These are phyloP conservation scores for Dioscorea cayenensis DNA, from an alignment of 116 monocot species.

Conservation along the genomic window DNA sequence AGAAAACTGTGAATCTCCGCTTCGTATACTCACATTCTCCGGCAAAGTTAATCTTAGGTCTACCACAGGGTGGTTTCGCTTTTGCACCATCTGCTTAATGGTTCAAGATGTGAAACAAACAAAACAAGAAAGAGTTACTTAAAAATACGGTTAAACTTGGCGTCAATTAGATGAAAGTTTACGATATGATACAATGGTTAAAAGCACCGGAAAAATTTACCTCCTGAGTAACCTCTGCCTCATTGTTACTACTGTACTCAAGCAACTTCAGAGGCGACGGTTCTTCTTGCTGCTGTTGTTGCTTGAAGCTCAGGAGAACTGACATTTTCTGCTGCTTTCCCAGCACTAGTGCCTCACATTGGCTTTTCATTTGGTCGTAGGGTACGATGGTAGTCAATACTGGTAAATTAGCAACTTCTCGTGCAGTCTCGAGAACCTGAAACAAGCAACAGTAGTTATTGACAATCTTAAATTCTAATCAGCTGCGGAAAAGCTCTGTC, in stretches of 20 bases:
- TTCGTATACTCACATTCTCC: slow-evolving; percentile 1
- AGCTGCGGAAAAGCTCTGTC: too few species aligned
- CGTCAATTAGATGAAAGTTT: not conserved
- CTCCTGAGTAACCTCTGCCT: slow-evolving; percentile 16
- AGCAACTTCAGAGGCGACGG: slow-evolving; percentile 5
- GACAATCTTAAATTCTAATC: too few species aligned
- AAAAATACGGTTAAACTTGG: not conserved
- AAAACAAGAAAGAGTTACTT: not conserved
- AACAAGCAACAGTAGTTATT: not conserved
- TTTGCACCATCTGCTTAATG: slow-evolving; percentile 14
- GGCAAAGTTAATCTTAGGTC: slow-evolving; percentile 10
- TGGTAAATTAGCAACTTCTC: slow-evolving; percentile 46
- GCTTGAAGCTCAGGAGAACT: slow-evolving; percentile 73
- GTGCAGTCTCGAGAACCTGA: slow-evolving; percentile 80
- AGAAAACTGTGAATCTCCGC: slow-evolving; percentile 16
- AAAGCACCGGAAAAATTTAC: slow-evolving; percentile 22
- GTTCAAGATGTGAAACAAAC: not conserved
- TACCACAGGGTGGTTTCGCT: slow-evolving; percentile 1
- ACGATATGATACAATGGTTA: not conserved
- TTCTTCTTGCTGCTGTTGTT: slow-evolving; percentile 26
- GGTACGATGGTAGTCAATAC: slow-evolving; percentile 45
- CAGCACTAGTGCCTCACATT: slow-evolving; percentile 84
- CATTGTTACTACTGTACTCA: slow-evolving; percentile 13
- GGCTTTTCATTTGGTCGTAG: slow-evolving; percentile 91
- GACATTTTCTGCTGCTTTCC: slow-evolving; percentile 96